Percentiles rank a stretch among this genome's conserved stretches.
phyloP scores from a whole-genome alignment of 306 rosid genomes.

The Rosa lucieae region DNA sequence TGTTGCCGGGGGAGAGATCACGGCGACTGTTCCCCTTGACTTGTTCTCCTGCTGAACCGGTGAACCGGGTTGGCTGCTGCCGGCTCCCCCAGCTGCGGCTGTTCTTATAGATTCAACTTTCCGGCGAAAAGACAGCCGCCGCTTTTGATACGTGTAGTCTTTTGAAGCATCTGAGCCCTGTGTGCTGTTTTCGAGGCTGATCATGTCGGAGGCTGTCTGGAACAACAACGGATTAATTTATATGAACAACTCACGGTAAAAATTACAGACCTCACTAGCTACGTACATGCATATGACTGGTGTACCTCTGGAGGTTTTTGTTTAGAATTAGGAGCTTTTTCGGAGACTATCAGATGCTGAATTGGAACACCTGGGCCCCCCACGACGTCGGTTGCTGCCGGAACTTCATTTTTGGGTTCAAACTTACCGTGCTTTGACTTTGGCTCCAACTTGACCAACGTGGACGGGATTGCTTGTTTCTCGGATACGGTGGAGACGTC shows the following conservation, averaged over 20 bases:
- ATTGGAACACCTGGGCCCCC: not conserved
- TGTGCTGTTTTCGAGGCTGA: conserved; percentile 15
- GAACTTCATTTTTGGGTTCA: not conserved
- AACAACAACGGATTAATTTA: not conserved
- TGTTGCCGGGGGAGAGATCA: not conserved
- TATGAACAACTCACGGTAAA: not conserved
- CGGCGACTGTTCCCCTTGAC: not conserved
- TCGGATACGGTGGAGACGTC: conserved; percentile 31
- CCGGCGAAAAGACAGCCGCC: conserved; percentile 27
- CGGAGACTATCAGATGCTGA: conserved; percentile 11
- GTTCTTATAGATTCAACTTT: conserved; percentile 23
- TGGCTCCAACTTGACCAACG: not conserved
- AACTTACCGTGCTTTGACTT: conserved; percentile 16
- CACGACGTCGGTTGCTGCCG: not conserved
- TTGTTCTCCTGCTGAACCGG: conserved; percentile 10
- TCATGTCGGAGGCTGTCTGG: conserved; percentile 12
- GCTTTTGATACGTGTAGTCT: conserved; percentile 40
- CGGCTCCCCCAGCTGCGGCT: conserved; percentile 4
- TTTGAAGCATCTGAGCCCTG: conserved; percentile 13
- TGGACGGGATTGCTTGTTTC: not conserved
- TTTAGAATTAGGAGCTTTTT: conserved; percentile 13
- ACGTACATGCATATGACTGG: not conserved
- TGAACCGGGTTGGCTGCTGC: conserved; percentile 23
- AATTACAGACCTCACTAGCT: not conserved
- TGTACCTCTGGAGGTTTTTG: conserved; percentile 39